Percentiles rank a stretch among this genome's conserved stretches.
Conservation (phyloP, 169 alveolate species). For the Neospora caninum region DNA sequence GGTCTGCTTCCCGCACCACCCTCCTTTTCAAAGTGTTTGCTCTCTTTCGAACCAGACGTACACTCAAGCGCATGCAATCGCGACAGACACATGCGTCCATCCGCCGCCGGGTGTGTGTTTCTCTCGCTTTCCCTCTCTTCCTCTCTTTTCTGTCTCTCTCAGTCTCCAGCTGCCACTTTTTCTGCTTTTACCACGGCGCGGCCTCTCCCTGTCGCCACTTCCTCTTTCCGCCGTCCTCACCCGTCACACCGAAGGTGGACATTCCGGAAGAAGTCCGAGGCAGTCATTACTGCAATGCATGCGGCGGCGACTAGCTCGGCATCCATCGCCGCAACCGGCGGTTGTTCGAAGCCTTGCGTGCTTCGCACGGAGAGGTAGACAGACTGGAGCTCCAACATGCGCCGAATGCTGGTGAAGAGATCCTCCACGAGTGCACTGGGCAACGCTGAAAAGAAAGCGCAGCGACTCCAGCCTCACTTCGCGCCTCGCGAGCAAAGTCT, state of each 20-base stretch:
- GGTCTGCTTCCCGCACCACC: too few relatives aligned
- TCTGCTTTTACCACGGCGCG: too few relatives aligned
- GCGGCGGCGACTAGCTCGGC: conserved; percentile 83
- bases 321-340: conserved; percentile 78
- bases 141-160: neutral
- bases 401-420: conserved; percentile 39
- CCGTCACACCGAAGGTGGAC: conserved; percentile 87
- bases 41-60: too few relatives aligned
- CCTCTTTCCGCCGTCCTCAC: conserved; percentile 35
- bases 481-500: neutral
- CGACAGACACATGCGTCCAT: too few relatives aligned
- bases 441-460: conserved; percentile 45
- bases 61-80: too few relatives aligned
- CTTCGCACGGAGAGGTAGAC: conserved; percentile 47
- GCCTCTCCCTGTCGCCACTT: too few relatives aligned
- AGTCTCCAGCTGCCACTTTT: too few relatives aligned
- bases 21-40: too few relatives aligned
- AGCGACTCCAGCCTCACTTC: neutral
- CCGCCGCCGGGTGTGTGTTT: too few relatives aligned
- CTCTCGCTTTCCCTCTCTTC: too few relatives aligned
- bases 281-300: conserved; percentile 81
- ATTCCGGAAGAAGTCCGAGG: conserved; percentile 80
- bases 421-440: conserved; percentile 61
- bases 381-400: conserved; percentile 60
- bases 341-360: conserved; percentile 68